phyloP scores from a whole-genome alignment of 192 early-diverging fungal species.

The Thoreauomyces humboldtii region DNA sequence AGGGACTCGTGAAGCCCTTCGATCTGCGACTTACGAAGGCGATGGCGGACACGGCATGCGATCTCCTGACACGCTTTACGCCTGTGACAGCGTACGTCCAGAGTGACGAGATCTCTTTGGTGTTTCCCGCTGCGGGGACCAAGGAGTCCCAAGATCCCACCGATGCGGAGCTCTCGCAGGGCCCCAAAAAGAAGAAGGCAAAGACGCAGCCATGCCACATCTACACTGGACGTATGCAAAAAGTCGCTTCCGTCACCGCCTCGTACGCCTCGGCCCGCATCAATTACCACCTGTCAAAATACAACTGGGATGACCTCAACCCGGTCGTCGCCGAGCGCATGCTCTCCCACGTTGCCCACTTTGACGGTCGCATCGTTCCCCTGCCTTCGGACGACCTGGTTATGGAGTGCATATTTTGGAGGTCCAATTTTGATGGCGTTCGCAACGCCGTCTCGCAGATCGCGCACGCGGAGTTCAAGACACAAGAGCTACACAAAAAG shows the following conservation, averaged over 20 bases:
- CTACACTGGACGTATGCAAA: conserved; percentile 51
- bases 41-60: conserved; percentile 44
- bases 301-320: conserved; percentile 29
- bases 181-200: not conserved
- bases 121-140: conserved; percentile 47
- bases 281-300: conserved; percentile 42
- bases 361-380: conserved; percentile 49
- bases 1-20: conserved; percentile 51
- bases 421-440: conserved; percentile 56
- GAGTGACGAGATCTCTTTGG: conserved; percentile 57
- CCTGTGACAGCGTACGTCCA: conserved; percentile 40
- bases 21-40: conserved; percentile 46
- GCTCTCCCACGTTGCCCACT: conserved; percentile 37
- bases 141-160: too few relatives aligned
- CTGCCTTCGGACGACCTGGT: conserved; percentile 19
- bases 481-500: conserved; percentile 37
- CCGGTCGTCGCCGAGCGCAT: conserved; percentile 23
- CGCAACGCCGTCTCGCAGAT: conserved; percentile 44
- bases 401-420: conserved; percentile 52
- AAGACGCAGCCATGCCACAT: conserved; percentile 27
- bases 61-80: conserved; percentile 47
- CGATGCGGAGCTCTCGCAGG: too few relatives aligned
- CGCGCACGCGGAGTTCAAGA: conserved; percentile 32
- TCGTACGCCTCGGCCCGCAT: conserved; percentile 49
- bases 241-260: conserved; percentile 45